Evolutionary conservation across 768 basidiomycete species (phyloP), one percentile per base, ranked within the genome.

Genomic region (Peribolospora baueri): DNA sequence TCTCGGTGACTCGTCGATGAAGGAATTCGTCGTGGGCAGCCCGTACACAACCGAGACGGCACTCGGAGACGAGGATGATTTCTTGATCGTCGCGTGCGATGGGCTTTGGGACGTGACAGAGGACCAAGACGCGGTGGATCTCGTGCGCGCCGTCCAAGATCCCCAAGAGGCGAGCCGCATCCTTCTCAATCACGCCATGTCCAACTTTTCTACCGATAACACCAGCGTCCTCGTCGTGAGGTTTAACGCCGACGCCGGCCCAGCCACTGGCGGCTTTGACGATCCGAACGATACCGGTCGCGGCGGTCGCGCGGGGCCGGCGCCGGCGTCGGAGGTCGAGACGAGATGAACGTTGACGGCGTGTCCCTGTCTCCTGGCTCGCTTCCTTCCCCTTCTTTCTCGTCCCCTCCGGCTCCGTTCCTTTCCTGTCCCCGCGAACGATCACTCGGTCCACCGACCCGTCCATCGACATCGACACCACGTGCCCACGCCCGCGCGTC

Each of bases 41-140:
- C 93, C 93, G 5, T 98, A 91, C 68, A 98, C 93, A 14, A 97
- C 93, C n/a, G 90, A 95, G 68, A 95, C 91, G 9, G 78, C 81
- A 61, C 70, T 98, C 46, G 81, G 81, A 54, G 79, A 84, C 6
- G 80, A 84, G 5, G 93, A 97, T 65, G 91, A 97, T 66, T 86
- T 91, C 67, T 66, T 95, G 60, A 83, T 98, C 56, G 74, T 98
- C 57, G 93, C 93, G 25, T 98, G 93, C 65, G 93, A 98, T 68
- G 93, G 93, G 60, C 75, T 98, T 1, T 98, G 93, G 93, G 93
- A 98, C 67, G 84, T 98, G 13, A 76, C 80, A 45, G 79, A 77
- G 46, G 93, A 98, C 67, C 87, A 97, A 67, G 75, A 73, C 46
- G 90, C 90, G 3, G 79, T 91, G 42, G 83, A 95, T 55, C 75